A percentile compares a stretch with the other conserved stretches of the same genome.
Evolutionary conservation across 2,329 filamentous ascomycete genomes (phyloP).

Genomic region (Aspergillus amoenus): DNA sequence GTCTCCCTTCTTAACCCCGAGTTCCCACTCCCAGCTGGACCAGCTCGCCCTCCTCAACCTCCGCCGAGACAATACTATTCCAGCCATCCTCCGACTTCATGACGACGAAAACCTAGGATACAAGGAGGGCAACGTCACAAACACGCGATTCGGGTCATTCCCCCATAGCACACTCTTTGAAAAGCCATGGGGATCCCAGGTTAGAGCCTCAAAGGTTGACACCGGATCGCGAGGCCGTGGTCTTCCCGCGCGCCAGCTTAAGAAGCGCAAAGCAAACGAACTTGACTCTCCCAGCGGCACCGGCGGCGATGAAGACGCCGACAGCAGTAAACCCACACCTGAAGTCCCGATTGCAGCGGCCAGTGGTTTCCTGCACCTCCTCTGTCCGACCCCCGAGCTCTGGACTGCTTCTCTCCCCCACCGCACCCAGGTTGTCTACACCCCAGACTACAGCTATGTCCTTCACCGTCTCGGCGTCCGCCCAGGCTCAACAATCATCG

Average conservation of each 20-base stretch:
- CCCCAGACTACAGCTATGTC: slow-evolving; percentile 54
- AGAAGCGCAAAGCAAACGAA: slow-evolving; percentile 51
- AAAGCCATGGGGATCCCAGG: slow-evolving; percentile 86
- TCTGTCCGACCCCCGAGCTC: slow-evolving; percentile 51
- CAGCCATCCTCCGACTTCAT: slow-evolving; percentile 66
- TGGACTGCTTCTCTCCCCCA: slow-evolving; percentile 54
- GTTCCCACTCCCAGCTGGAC: slow-evolving; percentile 60
- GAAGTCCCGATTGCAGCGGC: slow-evolving; percentile 36
- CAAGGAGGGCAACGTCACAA: slow-evolving; percentile 74
- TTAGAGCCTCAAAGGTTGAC: slow-evolving; percentile 84
- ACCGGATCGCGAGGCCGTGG: slow-evolving; percentile 83
- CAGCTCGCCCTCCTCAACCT: slow-evolving; percentile 82
- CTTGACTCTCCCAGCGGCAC: slow-evolving; percentile 34
- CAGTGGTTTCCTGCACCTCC: slow-evolving; percentile 50
- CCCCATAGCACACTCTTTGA: slow-evolving; percentile 75
- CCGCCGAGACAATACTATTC: slow-evolving; percentile 80
- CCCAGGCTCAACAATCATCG: slow-evolving; percentile 48
- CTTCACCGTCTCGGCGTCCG: slow-evolving; percentile 49
- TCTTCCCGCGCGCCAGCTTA: slow-evolving; percentile 59
- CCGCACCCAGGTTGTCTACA: slow-evolving; percentile 54
- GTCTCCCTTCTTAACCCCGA: slow-evolving; percentile 79
- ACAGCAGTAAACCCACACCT: slow-evolving; percentile 15
- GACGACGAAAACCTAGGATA: slow-evolving; percentile 69
- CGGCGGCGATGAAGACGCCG: slow-evolving; percentile 19
- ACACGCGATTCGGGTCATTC: slow-evolving; percentile 91